Evolutionary conservation across 371 early-diverging fungal species (phyloP).

Genomic region (Syncephalastrum racemosum): DNA sequence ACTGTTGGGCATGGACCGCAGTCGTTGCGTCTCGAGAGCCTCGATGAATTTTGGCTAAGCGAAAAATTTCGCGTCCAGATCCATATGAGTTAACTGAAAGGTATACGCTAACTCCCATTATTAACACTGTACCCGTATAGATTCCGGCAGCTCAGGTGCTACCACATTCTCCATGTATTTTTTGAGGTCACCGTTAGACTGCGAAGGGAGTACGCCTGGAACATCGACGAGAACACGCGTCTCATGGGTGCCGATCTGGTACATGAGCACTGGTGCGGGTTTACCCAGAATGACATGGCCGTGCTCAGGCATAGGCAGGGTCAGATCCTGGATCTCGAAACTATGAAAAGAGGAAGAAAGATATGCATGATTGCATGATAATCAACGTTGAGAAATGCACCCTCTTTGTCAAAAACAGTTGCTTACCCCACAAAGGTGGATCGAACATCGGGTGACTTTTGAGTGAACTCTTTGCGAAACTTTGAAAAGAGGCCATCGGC

Average conservation of each 20-base stretch:
- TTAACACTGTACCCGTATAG: conserved; percentile 48
- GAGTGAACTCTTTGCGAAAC: conserved; percentile 79
- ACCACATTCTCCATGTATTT: conserved; percentile 61
- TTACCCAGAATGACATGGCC: conserved; percentile 89
- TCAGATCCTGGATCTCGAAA: conserved; percentile 64
- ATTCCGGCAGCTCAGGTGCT: conserved; percentile 70
- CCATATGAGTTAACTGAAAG: conserved; percentile 11
- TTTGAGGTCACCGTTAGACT: conserved; percentile 63
- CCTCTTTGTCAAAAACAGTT: background rate
- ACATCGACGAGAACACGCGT: conserved; percentile 93
- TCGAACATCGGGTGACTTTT: conserved; percentile 50
- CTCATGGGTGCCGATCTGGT: conserved; percentile 88
- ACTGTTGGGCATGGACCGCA: conserved; percentile 89
- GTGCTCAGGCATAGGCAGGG: conserved; percentile 80
- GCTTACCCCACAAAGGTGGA: conserved; percentile 83
- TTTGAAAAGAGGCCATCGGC: conserved; percentile 89
- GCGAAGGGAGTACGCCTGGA: conserved; percentile 83
- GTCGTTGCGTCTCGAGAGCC: conserved; percentile 72
- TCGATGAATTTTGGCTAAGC: conserved; percentile 57
- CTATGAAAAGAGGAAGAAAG: conserved; percentile 19
- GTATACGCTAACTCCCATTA: background rate
- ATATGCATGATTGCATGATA: background rate
- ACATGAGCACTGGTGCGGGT: conserved; percentile 89
- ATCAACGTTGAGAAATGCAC: background rate
- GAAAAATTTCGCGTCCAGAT: no score